A percentile compares a stretch with the other conserved stretches of the same genome.
Conservation (phyloP, 257 asterid species). For the Solanum virginianum region DNA sequence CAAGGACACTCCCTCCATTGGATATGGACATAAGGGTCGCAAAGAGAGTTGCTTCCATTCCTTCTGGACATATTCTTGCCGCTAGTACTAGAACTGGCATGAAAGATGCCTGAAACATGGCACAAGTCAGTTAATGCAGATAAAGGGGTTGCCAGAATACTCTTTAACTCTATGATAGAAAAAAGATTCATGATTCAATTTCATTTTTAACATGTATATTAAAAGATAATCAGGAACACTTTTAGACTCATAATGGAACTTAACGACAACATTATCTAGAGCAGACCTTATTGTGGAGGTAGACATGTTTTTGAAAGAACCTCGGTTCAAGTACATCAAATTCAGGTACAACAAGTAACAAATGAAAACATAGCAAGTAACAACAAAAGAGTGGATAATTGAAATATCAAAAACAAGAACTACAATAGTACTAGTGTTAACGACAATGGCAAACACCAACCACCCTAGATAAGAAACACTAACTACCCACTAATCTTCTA, state of each 20-base stretch:
- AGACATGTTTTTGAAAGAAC: too few relatives aligned
- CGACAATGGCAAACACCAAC: too few relatives aligned
- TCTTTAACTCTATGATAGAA: neutral
- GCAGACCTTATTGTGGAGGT: too few relatives aligned
- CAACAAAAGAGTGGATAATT: too few relatives aligned
- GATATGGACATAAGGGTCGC: slow-evolving; percentile 96
- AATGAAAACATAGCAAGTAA: too few relatives aligned
- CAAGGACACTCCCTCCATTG: slow-evolving; percentile 84
- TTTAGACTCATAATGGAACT: neutral
- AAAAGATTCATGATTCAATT: neutral
- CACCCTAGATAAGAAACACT: too few relatives aligned
- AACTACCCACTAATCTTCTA: too few relatives aligned
- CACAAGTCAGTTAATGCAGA: neutral
- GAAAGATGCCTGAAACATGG: slow-evolving; percentile 61
- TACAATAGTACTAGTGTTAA: too few relatives aligned
- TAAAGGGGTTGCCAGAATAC: neutral
- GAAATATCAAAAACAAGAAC: too few relatives aligned
- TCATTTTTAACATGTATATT: neutral
- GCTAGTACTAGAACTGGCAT: slow-evolving; percentile 99
- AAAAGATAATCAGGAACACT: neutral
- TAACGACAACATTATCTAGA: too few relatives aligned
- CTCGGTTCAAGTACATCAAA: too few relatives aligned
- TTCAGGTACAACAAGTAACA: too few relatives aligned
- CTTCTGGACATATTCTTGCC: slow-evolving; percentile 87
- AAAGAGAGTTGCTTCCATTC: slow-evolving; percentile 94